A percentile compares a stretch with the other conserved stretches of the same genome.
Conservation (phyloP, 305 asterid species). For the Solanum hybrid region DNA sequence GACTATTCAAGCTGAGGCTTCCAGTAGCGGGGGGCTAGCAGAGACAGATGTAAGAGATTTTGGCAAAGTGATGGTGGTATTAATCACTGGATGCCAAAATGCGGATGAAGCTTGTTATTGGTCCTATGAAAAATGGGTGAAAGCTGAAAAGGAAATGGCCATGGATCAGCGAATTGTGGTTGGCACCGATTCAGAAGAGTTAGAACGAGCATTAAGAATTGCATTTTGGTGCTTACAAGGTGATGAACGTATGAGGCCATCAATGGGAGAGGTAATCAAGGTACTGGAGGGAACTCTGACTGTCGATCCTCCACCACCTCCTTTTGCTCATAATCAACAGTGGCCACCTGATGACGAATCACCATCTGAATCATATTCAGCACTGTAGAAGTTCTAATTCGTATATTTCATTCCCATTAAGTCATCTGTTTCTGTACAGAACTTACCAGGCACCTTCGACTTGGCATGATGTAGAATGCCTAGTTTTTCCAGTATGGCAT, state of each 20-base stretch:
- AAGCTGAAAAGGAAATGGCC: slow-evolving; percentile 9
- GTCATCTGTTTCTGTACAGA: slow-evolving; percentile 6
- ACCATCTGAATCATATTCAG: neutral
- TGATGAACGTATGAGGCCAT: slow-evolving; percentile 34
- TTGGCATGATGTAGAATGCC: neutral
- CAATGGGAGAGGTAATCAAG: slow-evolving; percentile 39
- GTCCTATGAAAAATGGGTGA: slow-evolving; percentile 21
- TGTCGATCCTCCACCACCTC: slow-evolving; percentile 31
- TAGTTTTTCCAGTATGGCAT: neutral
- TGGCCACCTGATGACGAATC: slow-evolving; percentile 3
- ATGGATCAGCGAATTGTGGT: slow-evolving; percentile 22
- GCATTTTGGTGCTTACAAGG: slow-evolving; percentile 37
- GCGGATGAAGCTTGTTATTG: slow-evolving; percentile 19
- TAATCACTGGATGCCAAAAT: slow-evolving; percentile 25
- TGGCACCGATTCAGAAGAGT: slow-evolving; percentile 14
- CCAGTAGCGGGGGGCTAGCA: slow-evolving; percentile 12
- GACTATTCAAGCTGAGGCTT: slow-evolving; percentile 8
- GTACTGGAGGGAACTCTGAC: slow-evolving; percentile 31
- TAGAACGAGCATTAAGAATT: slow-evolving; percentile 29
- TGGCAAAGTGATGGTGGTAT: slow-evolving; percentile 23
- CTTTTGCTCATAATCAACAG: slow-evolving; percentile 3
- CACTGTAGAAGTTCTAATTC: neutral
- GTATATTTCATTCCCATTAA: neutral
- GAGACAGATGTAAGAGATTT: slow-evolving; percentile 28
- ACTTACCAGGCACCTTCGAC: neutral